These are phyloP conservation scores for Calonectria ilicicola DNA, from an alignment of 2,329 filamentous ascomycete species.

Conservation along the genomic window DNA sequence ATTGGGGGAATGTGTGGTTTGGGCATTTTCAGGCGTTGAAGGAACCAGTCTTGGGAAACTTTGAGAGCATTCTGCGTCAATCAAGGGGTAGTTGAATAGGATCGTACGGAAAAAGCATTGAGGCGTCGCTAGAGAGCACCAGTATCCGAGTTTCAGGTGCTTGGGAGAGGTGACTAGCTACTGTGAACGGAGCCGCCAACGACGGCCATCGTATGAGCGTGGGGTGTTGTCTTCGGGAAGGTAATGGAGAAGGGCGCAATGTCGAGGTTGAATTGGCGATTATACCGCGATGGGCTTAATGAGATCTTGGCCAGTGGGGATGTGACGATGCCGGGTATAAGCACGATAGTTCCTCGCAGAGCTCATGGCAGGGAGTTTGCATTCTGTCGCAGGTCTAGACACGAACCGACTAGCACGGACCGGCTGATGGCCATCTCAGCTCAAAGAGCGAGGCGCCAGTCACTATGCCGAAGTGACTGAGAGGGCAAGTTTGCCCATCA, in stretches of 20 bases:
- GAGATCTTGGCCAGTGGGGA: background rate
- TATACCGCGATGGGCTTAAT: background rate
- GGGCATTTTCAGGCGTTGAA: conserved; percentile 38
- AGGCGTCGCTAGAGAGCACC: background rate
- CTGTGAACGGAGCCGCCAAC: background rate
- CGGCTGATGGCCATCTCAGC: background rate
- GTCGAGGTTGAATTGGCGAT: background rate
- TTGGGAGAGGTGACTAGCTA: background rate
- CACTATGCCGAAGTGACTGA: background rate
- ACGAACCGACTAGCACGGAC: background rate
- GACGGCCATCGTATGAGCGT: conserved; percentile 3
- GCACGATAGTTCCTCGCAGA: background rate
- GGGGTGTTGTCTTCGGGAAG: background rate
- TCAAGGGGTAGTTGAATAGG: background rate
- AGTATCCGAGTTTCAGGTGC: background rate
- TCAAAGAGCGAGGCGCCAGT: background rate
- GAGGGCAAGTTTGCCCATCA: background rate
- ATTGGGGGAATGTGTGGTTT: conserved; percentile 19
- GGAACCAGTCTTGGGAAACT: background rate
- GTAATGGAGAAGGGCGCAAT: background rate
- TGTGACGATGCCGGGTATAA: background rate
- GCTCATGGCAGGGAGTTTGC: background rate
- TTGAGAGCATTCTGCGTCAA: background rate
- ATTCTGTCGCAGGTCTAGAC: background rate
- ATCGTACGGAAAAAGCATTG: background rate